A percentile compares a stretch with the other conserved stretches of the same genome.
These are phyloP conservation scores for Chenopodium suecicum DNA, from an alignment of 148 eudicot genomes.

Conservation along the genomic window DNA sequence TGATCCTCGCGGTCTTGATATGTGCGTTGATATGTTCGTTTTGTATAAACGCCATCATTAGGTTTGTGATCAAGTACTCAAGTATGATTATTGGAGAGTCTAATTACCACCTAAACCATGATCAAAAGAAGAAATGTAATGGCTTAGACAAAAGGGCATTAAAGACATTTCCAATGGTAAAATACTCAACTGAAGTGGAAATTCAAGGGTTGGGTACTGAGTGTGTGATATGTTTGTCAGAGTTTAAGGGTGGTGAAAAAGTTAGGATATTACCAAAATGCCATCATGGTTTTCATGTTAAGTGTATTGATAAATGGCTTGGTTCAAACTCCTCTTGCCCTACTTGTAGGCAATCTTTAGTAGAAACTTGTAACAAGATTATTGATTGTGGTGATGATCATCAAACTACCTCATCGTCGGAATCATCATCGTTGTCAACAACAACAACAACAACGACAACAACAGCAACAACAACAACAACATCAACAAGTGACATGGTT, in stretches of 20 bases:
- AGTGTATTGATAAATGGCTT: conserved; percentile 79
- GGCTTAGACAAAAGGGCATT: conserved; percentile 54
- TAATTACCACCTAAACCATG: conserved; percentile 24
- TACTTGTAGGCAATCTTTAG: conserved; percentile 67
- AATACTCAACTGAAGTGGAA: conserved; percentile 43
- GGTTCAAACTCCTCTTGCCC: conserved; percentile 83
- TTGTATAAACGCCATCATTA: conserved; percentile 29
- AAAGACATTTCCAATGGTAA: conserved; percentile 59
- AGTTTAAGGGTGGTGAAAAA: conserved; percentile 48
- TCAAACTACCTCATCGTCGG: conserved; percentile 22
- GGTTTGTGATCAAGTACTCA: conserved; percentile 35
- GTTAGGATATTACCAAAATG: conserved; percentile 73
- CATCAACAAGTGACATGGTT: too few relatives aligned
- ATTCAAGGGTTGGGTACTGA: conserved; percentile 51
- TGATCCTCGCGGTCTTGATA: conserved; percentile 27
- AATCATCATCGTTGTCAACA: conserved; percentile 7
- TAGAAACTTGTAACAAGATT: conserved; percentile 68
- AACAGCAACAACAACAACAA: too few relatives aligned
- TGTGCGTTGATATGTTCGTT: conserved; percentile 27
- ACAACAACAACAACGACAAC: too few relatives aligned
- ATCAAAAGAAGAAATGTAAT: background rate
- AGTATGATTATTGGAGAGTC: conserved; percentile 11
- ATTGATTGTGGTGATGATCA: conserved; percentile 27
- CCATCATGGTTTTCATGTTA: conserved; percentile 76
- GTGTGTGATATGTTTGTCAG: conserved; percentile 71